Evolutionary conservation across 2,329 filamentous ascomycete species (phyloP).

Genomic region (Ceratocystis destructans): DNA sequence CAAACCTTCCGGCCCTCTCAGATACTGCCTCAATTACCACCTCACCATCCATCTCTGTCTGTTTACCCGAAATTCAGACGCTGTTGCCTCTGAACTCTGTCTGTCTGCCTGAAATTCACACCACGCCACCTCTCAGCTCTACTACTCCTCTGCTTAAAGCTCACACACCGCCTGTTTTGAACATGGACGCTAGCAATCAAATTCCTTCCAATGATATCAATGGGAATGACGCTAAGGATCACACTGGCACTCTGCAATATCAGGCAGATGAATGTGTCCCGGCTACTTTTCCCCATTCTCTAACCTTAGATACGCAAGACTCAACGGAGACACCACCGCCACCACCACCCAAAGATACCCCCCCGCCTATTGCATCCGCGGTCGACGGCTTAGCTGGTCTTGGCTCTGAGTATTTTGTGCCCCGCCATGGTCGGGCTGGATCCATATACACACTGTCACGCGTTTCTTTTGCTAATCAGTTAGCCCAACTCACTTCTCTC

Average conservation of each 20-base stretch:
- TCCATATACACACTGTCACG: constrained; percentile 91
- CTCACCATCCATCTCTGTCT: not conserved
- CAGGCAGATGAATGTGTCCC: constrained; percentile 39
- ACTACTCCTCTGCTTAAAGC: constrained; percentile 39
- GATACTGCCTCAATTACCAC: not conserved
- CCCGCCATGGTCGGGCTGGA: constrained; percentile 53
- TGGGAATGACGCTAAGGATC: constrained; percentile 52
- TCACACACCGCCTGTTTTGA: constrained; percentile 35
- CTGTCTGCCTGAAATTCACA: not conserved
- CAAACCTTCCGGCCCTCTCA: not conserved
- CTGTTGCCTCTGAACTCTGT: not conserved
- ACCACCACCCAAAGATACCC: constrained; percentile 38
- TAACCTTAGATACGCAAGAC: constrained; percentile 24
- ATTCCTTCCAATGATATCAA: constrained; percentile 56
- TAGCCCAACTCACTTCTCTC: constrained; percentile 81
- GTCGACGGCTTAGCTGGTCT: not conserved
- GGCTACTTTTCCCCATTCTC: constrained; percentile 30
- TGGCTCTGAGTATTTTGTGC: constrained; percentile 44
- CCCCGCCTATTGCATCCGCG: constrained; percentile 24
- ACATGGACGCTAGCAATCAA: constrained; percentile 63
- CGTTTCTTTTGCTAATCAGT: constrained; percentile 82
- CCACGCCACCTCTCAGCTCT: constrained; percentile 13
- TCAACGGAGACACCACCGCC: constrained; percentile 5
- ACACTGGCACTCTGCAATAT: constrained; percentile 42
- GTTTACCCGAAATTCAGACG: not conserved